phyloP scores from a whole-genome alignment of 371 early-diverging fungal species.

The Actinomortierella ambigua region DNA sequence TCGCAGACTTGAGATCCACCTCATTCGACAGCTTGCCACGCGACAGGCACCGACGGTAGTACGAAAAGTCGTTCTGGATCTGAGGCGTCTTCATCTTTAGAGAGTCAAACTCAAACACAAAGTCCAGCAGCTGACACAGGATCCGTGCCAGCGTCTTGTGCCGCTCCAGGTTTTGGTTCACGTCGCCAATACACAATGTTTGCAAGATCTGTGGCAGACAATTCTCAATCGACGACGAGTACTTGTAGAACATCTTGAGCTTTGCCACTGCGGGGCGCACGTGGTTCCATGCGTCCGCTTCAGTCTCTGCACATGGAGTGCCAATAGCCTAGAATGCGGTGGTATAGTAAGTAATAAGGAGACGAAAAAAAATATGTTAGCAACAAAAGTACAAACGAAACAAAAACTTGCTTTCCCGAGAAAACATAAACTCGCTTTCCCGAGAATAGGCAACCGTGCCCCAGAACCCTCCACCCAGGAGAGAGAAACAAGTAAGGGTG shows the following conservation, averaged over 20 bases:
- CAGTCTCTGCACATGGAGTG: slow-evolving; percentile 77
- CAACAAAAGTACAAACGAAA: too few relatives aligned
- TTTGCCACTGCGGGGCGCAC: slow-evolving; percentile 79
- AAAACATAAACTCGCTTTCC: too few relatives aligned
- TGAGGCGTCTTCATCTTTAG: slow-evolving; percentile 92
- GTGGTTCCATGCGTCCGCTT: slow-evolving; percentile 85
- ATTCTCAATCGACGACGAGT: slow-evolving; percentile 71
- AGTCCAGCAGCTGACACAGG: slow-evolving; percentile 83
- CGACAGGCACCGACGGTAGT: slow-evolving; percentile 89
- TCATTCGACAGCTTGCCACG: slow-evolving; percentile 70
- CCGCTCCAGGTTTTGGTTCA: slow-evolving; percentile 66
- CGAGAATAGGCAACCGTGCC: too few relatives aligned
- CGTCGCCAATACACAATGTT: slow-evolving; percentile 76
- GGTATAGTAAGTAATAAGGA: too few relatives aligned
- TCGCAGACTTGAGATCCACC: slow-evolving; percentile 64
- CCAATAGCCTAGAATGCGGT: slow-evolving; percentile 71
- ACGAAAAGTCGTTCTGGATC: slow-evolving; percentile 96
- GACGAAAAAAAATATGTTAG: too few relatives aligned
- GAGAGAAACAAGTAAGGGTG: too few relatives aligned
- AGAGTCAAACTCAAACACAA: slow-evolving; percentile 89
- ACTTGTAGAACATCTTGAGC: slow-evolving; percentile 80
- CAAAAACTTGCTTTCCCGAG: too few relatives aligned
- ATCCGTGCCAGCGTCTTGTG: slow-evolving; percentile 79
- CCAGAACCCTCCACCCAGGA: too few relatives aligned
- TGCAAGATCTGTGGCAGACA: slow-evolving; percentile 75